Percentiles rank a stretch among this genome's conserved stretches.
phyloP scores from a whole-genome alignment of 2,329 filamentous ascomycete species.

The Torrubiellomyces zombiae region DNA sequence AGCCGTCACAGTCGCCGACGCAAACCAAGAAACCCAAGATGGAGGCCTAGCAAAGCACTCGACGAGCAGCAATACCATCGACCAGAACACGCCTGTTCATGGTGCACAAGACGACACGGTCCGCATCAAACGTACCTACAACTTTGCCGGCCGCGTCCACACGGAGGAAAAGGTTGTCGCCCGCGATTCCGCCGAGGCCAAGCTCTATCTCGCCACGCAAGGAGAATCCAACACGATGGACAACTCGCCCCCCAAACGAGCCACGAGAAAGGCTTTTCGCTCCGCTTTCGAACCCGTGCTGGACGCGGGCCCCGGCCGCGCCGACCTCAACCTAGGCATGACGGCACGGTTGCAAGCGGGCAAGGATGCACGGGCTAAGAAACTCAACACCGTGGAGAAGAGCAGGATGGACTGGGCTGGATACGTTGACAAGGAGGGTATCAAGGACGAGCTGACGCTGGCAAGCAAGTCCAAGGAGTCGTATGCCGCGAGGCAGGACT shows the following conservation, averaged over 20 bases:
- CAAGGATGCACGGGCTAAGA: constrained; percentile 37
- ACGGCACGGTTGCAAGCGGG: constrained; percentile 29
- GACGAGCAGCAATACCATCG: constrained; percentile 11
- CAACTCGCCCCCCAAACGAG: constrained; percentile 20
- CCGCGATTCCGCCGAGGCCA: constrained; percentile 48
- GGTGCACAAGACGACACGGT: constrained; percentile 24
- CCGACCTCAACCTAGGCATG: constrained; percentile 42
- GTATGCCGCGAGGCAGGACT: constrained; percentile 45
- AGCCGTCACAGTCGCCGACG: constrained; percentile 1
- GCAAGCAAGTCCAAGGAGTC: constrained; percentile 49
- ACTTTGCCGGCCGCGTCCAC: constrained; percentile 57
- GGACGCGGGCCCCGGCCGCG: constrained; percentile 25
- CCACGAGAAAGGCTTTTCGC: constrained; percentile 39
- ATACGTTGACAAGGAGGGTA: constrained; percentile 54
- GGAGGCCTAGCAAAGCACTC: constrained; percentile 5
- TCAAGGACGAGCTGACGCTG: constrained; percentile 49
- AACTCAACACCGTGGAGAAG: constrained; percentile 56
- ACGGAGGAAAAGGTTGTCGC: constrained; percentile 56
- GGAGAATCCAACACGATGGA: constrained; percentile 13
- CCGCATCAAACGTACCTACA: constrained; percentile 54
- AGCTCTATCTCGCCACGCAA: constrained; percentile 41
- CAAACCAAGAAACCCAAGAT: constrained; percentile 2
- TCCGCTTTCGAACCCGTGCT: constrained; percentile 45
- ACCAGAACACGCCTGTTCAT: not conserved
- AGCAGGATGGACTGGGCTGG: constrained; percentile 59